Percentiles rank a stretch among this genome's conserved stretches.
Evolutionary conservation across 2,329 filamentous ascomycete genomes (phyloP).

Genomic region (Hypocrella siamensis): DNA sequence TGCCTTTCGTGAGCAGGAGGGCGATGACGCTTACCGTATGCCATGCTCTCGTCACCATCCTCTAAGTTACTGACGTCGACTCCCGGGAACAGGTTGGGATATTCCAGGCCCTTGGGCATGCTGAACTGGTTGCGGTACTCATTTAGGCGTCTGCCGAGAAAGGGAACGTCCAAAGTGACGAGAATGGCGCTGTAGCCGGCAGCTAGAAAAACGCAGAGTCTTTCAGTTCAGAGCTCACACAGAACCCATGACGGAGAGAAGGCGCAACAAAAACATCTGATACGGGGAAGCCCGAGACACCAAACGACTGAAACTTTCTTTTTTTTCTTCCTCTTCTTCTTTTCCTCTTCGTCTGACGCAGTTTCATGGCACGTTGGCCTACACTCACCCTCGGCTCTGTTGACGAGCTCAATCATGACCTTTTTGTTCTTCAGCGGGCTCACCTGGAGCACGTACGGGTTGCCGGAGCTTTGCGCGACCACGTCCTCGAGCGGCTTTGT

Average conservation of each 20-base stretch:
- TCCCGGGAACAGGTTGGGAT: slow-evolving; percentile 12
- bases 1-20: background rate
- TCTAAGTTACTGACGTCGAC: slow-evolving; percentile 2
- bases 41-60: background rate
- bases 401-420: slow-evolving; percentile 8
- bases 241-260: background rate
- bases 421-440: slow-evolving; percentile 9
- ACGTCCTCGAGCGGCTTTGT: slow-evolving; percentile 10
- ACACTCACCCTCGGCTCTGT: slow-evolving; percentile 8
- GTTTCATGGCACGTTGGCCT: too few species aligned
- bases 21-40: background rate
- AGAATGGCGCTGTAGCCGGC: slow-evolving; percentile 35
- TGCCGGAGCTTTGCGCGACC: slow-evolving; percentile 6
- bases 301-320: too few species aligned
- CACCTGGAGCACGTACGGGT: slow-evolving; percentile 11
- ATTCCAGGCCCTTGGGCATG: slow-evolving; percentile 30
- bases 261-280: too few species aligned
- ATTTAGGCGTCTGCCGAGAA: slow-evolving; percentile 30
- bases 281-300: too few species aligned
- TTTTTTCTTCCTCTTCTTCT: background rate
- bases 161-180: slow-evolving; percentile 41
- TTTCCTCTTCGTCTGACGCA: background rate
- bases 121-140: slow-evolving; percentile 29
- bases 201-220: slow-evolving; percentile 1
- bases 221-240: slow-evolving; percentile 2